Percentiles rank a stretch among this genome's conserved stretches.
Conservation (phyloP, 2,329 filamentous ascomycete genomes). For the Aspergillus brasiliensis region DNA sequence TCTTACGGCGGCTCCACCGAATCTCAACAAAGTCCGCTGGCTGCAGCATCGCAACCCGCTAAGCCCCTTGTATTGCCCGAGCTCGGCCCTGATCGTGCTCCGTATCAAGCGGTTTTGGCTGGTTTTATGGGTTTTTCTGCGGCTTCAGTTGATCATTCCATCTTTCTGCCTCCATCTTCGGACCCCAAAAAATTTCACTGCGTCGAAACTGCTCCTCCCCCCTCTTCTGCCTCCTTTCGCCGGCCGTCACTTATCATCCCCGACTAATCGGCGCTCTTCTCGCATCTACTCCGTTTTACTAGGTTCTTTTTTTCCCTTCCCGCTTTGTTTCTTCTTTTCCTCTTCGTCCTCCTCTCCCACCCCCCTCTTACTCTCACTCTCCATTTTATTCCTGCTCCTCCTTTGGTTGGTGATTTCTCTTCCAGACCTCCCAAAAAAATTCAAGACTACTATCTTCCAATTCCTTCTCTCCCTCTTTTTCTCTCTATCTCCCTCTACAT, state of each 20-base stretch:
- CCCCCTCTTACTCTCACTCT: slow-evolving; percentile 2
- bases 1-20: slow-evolving; percentile 11
- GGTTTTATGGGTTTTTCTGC: slow-evolving; percentile 4
- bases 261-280: slow-evolving; percentile 1
- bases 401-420: slow-evolving; percentile 3
- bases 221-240: background rate
- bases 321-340: slow-evolving; percentile 8
- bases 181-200: slow-evolving; percentile 8
- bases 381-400: slow-evolving; percentile 9
- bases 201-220: background rate
- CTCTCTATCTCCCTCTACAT: slow-evolving; percentile 4
- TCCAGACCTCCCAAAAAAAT: background rate
- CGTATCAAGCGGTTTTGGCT: slow-evolving; percentile 6
- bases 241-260: slow-evolving; percentile 6
- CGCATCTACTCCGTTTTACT: background rate
- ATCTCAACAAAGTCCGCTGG: slow-evolving; percentile 19
- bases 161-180: background rate
- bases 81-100: slow-evolving; percentile 13
- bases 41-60: slow-evolving; percentile 1
- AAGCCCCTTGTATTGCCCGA: slow-evolving; percentile 10
- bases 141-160: slow-evolving; percentile 6
- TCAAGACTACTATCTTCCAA: slow-evolving; percentile 4
- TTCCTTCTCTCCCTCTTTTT: slow-evolving; percentile 10
- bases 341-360: slow-evolving; percentile 9
- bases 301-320: slow-evolving; percentile 13